Evolutionary conservation across 192 early-diverging fungal genomes (phyloP).

Genomic region (Kappamyces sp.): DNA sequence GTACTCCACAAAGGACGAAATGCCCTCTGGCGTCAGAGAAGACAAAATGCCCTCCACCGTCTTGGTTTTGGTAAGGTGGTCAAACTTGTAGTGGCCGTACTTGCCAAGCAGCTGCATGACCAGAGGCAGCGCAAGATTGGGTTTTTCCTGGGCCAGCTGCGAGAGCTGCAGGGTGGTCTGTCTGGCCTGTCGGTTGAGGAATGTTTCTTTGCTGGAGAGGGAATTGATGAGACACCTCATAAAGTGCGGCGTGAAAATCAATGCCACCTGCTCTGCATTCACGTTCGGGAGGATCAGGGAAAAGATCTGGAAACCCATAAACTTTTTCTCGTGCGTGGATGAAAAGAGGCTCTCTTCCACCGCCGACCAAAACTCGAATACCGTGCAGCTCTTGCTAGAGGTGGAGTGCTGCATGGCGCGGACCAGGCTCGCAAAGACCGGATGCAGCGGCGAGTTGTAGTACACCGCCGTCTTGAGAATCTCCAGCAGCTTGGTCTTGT

Average conservation of each 20-base stretch:
- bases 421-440: slow-evolving; percentile 15
- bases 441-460: slow-evolving; percentile 8
- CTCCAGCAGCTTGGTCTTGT: slow-evolving; percentile 25
- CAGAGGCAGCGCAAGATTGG: slow-evolving; percentile 66
- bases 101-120: slow-evolving; percentile 78
- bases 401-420: not conserved
- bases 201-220: slow-evolving; percentile 64
- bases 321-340: slow-evolving; percentile 76
- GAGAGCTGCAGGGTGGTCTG: slow-evolving; percentile 51
- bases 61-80: slow-evolving; percentile 64
- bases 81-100: slow-evolving; percentile 63
- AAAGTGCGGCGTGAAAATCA: slow-evolving; percentile 76
- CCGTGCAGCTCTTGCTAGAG: slow-evolving; percentile 37
- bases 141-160: slow-evolving; percentile 56
- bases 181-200: slow-evolving; percentile 74
- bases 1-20: slow-evolving; percentile 67
- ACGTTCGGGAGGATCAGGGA: slow-evolving; percentile 57
- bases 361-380: slow-evolving; percentile 76
- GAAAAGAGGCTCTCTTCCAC: slow-evolving; percentile 78
- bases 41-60: slow-evolving; percentile 73
- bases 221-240: slow-evolving; percentile 85
- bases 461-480: slow-evolving; percentile 23
- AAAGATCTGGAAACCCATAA: slow-evolving; percentile 83
- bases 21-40: slow-evolving; percentile 60
- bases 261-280: slow-evolving; percentile 51